Evolutionary conservation across 768 basidiomycete genomes (phyloP), one percentile per base, ranked within the genome.

Genomic region (Phlegmacium glaucopus): DNA sequence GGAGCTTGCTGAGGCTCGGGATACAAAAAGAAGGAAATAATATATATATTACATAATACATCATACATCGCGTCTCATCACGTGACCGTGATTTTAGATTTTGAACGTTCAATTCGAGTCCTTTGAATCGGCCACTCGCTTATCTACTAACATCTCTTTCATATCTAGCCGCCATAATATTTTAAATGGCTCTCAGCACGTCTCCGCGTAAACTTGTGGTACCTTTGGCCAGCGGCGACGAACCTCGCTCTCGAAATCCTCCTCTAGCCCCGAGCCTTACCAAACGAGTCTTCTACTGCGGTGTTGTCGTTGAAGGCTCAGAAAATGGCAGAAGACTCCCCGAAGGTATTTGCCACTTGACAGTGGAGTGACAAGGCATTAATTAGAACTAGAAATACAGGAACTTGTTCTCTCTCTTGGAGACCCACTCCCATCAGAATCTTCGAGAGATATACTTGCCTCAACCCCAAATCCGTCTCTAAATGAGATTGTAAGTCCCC

Each of bases 251-350:
- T 35, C 72, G 75, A 38, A 70, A 67, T 26, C 67, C 63, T 28
- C 66, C 77, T 35, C 64, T 66, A 13, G 59, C 68, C 27, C 59
- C 70, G 27, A 64, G 69, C 42, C 56, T 80, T 52, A 94, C 87
- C 6, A 85, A 78, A 63, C 86, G 93, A 61, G 88, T 85, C 18
- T 95, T 94, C 65, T 87, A 87, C 61, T 90, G 88, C 60, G 90
- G 89, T 37, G 88, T 95, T 15, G 89, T 95, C 11, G 85, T 95
- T 26, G 92, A 96, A 68, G 83, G 82, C 43, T 82, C 86, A 32
- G 85, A 86, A 53, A 76, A 79, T 53, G 87, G 85, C 6, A 78
- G 72, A 55, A 75, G 80, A 48, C 75, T 89, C 42, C 76, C 82
- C 32, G 80, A 83, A 65, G 87, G 88, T 83, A 46, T 32, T 62